Evolutionary conservation across 495 filamentous ascomycete species (phyloP).

Genomic region (Astrothelium macrocarpum): DNA sequence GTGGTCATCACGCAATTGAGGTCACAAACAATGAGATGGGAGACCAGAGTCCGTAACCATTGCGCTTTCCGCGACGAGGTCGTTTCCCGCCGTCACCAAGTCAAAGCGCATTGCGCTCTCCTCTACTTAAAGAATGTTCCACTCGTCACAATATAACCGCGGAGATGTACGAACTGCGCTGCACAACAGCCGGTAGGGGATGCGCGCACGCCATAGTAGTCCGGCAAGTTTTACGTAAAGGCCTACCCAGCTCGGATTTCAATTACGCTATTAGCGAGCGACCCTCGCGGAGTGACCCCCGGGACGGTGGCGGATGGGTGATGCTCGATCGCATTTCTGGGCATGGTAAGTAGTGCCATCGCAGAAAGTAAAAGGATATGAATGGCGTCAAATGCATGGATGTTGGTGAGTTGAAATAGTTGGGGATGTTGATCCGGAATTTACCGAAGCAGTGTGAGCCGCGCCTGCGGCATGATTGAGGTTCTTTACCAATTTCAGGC

Average conservation of each 20-base stretch:
- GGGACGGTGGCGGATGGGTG: not conserved
- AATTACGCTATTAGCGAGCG: conserved; percentile 4
- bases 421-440: not conserved
- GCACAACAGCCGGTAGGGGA: not conserved
- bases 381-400: no score
- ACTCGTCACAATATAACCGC: not conserved
- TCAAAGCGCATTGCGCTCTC: no score
- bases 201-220: not conserved
- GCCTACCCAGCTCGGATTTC: not conserved
- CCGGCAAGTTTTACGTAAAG: not conserved
- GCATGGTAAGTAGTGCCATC: no score
- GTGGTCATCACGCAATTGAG: no score
- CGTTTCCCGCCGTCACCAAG: no score
- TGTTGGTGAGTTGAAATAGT: not conserved
- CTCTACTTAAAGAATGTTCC: not conserved
- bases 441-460: no score
- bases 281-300: not conserved
- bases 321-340: not conserved
- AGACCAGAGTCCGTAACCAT: no score
- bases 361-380: no score
- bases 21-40: no score
- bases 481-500: no score
- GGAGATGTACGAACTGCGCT: not conserved
- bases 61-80: no score
- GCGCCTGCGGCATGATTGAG: no score